These are phyloP conservation scores for Populus trichocarpa DNA, from an alignment of 441 rosid species.

Conservation along the genomic window DNA sequence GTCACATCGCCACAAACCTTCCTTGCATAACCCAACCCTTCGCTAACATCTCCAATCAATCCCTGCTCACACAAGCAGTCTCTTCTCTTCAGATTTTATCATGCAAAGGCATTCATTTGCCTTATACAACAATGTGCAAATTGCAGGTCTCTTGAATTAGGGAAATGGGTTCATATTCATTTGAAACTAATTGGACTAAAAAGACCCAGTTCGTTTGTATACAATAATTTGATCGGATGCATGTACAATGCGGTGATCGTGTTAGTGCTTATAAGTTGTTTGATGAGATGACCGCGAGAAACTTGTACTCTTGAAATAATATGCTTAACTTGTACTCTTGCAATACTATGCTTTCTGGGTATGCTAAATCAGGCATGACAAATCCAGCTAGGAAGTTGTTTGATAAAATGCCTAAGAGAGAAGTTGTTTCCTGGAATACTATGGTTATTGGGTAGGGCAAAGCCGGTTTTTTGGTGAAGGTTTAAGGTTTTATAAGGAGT, in stretches of 20 bases:
- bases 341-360: slow-evolving; percentile 70
- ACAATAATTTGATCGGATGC: slow-evolving; percentile 59
- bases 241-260: slow-evolving; percentile 45
- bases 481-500: slow-evolving; percentile 46
- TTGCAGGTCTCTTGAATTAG: slow-evolving; percentile 51
- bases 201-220: slow-evolving; percentile 42
- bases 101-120: slow-evolving; percentile 45
- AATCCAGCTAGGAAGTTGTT: slow-evolving; percentile 36
- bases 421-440: slow-evolving; percentile 76
- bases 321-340: slow-evolving; percentile 74
- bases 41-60: slow-evolving; percentile 29
- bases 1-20: slow-evolving; percentile 23
- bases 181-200: slow-evolving; percentile 57
- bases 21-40: slow-evolving; percentile 37
- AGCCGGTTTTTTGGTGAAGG: slow-evolving; percentile 41
- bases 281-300: slow-evolving; percentile 55
- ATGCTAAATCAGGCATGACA: slow-evolving; percentile 58
- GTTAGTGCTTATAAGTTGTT: slow-evolving; percentile 53
- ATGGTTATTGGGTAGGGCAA: slow-evolving; percentile 67
- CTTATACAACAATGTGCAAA: slow-evolving; percentile 42
- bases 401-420: slow-evolving; percentile 41
- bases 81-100: slow-evolving; percentile 50
- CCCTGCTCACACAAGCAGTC: slow-evolving; percentile 46
- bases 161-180: slow-evolving; percentile 74
- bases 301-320: slow-evolving; percentile 67